Conservation (phyloP, 2,329 filamentous ascomycete genomes). For the Plenodomus lindquistii region DNA sequence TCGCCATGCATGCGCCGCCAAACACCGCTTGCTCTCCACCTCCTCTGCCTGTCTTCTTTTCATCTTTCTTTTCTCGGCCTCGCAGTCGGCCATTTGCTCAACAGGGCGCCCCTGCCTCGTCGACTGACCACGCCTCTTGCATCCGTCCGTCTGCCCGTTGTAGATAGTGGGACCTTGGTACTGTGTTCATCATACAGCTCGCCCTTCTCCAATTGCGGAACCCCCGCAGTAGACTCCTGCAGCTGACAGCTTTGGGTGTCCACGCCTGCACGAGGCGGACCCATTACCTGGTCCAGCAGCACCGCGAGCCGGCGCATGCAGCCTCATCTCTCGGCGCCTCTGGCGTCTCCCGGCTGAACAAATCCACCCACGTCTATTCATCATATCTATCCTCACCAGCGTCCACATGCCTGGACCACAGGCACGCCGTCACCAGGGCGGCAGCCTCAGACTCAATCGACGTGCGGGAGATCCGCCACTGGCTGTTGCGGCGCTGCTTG, state of each 20-base stretch:
- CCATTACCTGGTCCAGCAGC: slow-evolving; percentile 34
- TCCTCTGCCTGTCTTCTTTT: slow-evolving; percentile 23
- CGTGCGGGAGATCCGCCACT: slow-evolving; percentile 24
- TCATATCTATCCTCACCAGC: slow-evolving; percentile 10
- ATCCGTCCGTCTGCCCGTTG: slow-evolving; percentile 7
- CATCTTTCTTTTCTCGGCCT: slow-evolving; percentile 23
- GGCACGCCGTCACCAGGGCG: slow-evolving; percentile 18
- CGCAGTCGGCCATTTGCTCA: slow-evolving; percentile 13
- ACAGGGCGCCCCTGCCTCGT: slow-evolving; percentile 9
- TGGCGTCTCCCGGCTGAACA: slow-evolving; percentile 20
- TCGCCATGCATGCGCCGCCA: slow-evolving; percentile 37
- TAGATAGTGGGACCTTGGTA: background rate
- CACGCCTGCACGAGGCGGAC: slow-evolving; percentile 18
- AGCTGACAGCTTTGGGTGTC: background rate
- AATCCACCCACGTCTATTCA: slow-evolving; percentile 13
- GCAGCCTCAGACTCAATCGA: slow-evolving; percentile 20
- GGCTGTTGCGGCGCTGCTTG: slow-evolving; percentile 16
- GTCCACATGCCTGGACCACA: slow-evolving; percentile 22
- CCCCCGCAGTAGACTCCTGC: slow-evolving; percentile 25
- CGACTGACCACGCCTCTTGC: slow-evolving; percentile 7
- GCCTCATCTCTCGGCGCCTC: slow-evolving; percentile 35
- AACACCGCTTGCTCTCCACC: slow-evolving; percentile 27
- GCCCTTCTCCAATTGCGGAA: slow-evolving; percentile 21
- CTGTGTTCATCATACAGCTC: slow-evolving; percentile 10
- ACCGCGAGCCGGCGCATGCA: slow-evolving; percentile 31